Base-by-base conservation (phyloP, 2,329 filamentous ascomycete genomes). In the Fusarium pseudograminearum region DNA sequence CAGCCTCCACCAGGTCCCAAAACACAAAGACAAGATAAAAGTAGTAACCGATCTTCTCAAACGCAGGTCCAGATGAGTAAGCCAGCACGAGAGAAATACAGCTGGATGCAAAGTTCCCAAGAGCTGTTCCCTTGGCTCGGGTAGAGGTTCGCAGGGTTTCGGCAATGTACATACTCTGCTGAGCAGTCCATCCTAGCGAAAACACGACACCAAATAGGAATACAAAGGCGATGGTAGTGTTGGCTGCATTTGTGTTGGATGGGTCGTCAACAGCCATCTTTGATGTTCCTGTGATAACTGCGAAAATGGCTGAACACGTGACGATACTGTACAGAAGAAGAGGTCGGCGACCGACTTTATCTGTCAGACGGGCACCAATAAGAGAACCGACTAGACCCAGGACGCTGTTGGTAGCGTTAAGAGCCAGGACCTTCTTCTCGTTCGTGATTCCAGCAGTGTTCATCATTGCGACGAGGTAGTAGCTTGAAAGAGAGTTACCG, bases 191-290 rank as follows among this genome's bases (percentile, higher is more conserved):
- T 3, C 84, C 83, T 26, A 86, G 82, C 0, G 82, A 84, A 71
- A 85, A 86, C 2, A 83, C 82, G 31, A 85, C 81, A 5, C 84
- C 84, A 42, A 86, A 87, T 10, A 87, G 77, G 69, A 84, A 86
- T 45, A 87, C 67, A 10, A 73, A 73, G 1, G 67, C 70, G 7
- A 73, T 71, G 0, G 70, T 73, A 1, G 70, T 57, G 15, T 73
- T 73, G 3, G 70, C 70, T 22, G 70, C 70, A 16, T 63, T 48
- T 2, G 56, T 84, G 72, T 78, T 57, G 16, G 36, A 18, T 0
- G 81, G 80, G 15, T 53, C 30, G 1, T 67, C 50, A 4, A 66
- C 54, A 1, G 67, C 47, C 20, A 61, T 50, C 14, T 61, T 67
- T 4, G 51, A 67, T 1, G 46, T 55, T 48, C 33, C 59, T 33